Percentiles rank a stretch among this genome's conserved stretches.
These are phyloP conservation scores for Boletellus deceptivus DNA, from an alignment of 1,284 basidiomycete genomes.

Conservation along the genomic window DNA sequence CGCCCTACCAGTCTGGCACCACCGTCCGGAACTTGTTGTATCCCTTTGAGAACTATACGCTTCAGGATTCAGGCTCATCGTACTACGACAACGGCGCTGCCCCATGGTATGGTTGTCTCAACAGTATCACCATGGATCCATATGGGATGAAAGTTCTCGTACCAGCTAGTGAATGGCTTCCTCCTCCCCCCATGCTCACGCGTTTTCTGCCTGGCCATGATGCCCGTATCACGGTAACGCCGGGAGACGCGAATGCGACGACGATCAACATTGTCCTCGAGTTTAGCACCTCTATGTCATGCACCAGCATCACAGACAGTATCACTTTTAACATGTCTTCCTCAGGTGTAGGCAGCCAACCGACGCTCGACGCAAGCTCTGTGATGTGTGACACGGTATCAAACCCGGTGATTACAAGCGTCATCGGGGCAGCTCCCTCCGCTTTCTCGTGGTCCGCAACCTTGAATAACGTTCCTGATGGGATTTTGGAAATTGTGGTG, in stretches of 20 bases:
- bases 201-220: slow-evolving; percentile 86
- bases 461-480: slow-evolving; percentile 72
- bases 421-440: slow-evolving; percentile 58
- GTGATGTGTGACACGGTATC: slow-evolving; percentile 47
- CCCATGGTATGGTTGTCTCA: slow-evolving; percentile 75
- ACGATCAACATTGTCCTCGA: slow-evolving; percentile 70
- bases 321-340: slow-evolving; percentile 67
- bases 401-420: slow-evolving; percentile 44
- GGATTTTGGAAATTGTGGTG: slow-evolving; percentile 72
- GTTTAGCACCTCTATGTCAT: slow-evolving; percentile 78
- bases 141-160: slow-evolving; percentile 84
- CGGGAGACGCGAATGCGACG: slow-evolving; percentile 53
- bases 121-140: slow-evolving; percentile 61
- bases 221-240: slow-evolving; percentile 56
- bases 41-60: slow-evolving; percentile 76
- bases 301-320: slow-evolving; percentile 58
- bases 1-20: slow-evolving; percentile 65
- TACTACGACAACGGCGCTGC: slow-evolving; percentile 54
- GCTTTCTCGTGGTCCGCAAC: slow-evolving; percentile 73
- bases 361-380: slow-evolving; percentile 45
- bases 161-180: slow-evolving; percentile 61
- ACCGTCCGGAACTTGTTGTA: slow-evolving; percentile 74
- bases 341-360: slow-evolving; percentile 59
- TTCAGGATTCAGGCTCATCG: slow-evolving; percentile 61
- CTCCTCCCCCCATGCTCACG: slow-evolving; percentile 70